These are phyloP conservation scores for Kewa caespitosa DNA, from an alignment of 179 eudicot genomes.

Conservation along the genomic window DNA sequence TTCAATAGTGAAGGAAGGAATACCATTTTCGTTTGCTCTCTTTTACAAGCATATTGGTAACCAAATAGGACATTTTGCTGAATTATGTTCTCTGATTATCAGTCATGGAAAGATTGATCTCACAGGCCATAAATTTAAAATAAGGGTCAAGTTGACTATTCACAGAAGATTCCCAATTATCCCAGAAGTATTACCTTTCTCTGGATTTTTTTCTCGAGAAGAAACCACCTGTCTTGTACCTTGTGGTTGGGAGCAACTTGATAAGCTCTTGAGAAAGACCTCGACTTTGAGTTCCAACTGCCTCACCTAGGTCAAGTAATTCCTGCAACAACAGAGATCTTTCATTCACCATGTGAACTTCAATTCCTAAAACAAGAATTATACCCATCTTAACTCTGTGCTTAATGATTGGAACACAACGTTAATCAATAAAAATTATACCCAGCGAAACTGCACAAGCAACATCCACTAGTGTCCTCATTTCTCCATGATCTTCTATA, in stretches of 20 bases:
- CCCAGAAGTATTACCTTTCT: conserved; percentile 33
- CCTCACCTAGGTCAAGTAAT: conserved; percentile 42
- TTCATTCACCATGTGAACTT: not conserved
- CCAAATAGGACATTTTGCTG: not conserved
- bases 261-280: conserved; percentile 42
- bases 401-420: not conserved
- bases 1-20: no score
- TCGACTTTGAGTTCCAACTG: conserved; percentile 44
- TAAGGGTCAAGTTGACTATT: not conserved
- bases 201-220: conserved; percentile 39
- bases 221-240: conserved; percentile 42
- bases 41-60: no score
- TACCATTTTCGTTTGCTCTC: no score
- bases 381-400: not conserved
- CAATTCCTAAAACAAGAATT: not conserved
- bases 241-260: conserved; percentile 40
- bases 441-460: no score
- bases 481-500: not conserved
- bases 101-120: not conserved
- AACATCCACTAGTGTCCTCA: not conserved
- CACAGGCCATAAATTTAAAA: not conserved
- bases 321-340: conserved; percentile 30
- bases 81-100: not conserved
- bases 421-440: not conserved
- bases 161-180: not conserved